Conservation (phyloP, 495 filamentous ascomycete species). For the Aspergillus avenaceus region DNA sequence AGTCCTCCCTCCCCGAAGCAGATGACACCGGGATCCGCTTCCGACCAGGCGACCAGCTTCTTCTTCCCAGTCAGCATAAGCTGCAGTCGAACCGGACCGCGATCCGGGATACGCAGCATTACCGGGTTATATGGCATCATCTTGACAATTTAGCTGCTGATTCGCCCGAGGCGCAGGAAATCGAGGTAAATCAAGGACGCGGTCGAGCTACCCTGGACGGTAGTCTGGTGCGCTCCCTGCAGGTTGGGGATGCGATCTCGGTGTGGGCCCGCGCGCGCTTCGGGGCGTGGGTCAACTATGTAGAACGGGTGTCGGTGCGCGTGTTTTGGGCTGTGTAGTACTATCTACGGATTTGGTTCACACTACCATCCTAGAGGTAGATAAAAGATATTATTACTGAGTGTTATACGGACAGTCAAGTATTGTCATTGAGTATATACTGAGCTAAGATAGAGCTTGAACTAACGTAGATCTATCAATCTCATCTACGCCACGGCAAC, state of each 20-base stretch:
- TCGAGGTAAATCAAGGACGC: conserved; percentile 39
- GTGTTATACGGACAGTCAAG: too few relatives aligned
- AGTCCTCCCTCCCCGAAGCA: conserved; percentile 1
- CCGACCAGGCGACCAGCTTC: conserved; percentile 28
- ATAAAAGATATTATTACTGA: too few relatives aligned
- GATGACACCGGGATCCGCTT: conserved; percentile 15
- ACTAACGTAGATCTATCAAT: too few relatives aligned
- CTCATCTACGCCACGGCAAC: too few relatives aligned
- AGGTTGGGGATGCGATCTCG: conserved; percentile 61
- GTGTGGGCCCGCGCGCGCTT: conserved; percentile 64
- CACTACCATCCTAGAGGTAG: too few relatives aligned
- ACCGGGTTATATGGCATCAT: conserved; percentile 55
- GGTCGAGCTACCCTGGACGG: conserved; percentile 54
- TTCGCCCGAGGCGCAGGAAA: conserved; percentile 36
- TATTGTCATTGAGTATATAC: too few relatives aligned
- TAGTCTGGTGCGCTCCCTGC: conserved; percentile 50
- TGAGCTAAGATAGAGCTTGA: too few relatives aligned
- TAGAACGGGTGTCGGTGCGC: conserved; percentile 52
- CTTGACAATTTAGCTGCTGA: conserved; percentile 45
- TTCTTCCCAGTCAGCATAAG: conserved; percentile 36
- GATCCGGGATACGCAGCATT: conserved; percentile 22
- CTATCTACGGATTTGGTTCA: not conserved
- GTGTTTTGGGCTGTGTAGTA: conserved; percentile 63
- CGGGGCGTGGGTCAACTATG: conserved; percentile 55
- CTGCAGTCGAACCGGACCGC: conserved; percentile 54